Conservation (phyloP, 345 rosid species). For the Schrenkiella parvula region DNA sequence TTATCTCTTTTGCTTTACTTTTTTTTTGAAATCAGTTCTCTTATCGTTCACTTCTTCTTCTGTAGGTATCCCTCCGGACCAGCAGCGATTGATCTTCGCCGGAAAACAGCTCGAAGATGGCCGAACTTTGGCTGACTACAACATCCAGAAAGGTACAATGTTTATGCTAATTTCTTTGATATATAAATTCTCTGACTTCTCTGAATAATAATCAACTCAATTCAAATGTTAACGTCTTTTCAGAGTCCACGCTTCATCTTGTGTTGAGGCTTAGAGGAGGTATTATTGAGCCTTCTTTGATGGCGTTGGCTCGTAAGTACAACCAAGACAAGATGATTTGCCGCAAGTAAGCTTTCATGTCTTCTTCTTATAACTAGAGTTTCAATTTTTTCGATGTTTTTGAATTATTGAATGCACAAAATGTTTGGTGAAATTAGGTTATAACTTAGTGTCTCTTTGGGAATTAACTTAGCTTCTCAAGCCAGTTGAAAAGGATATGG, state of each 20-base stretch:
- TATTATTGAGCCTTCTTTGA: constrained; percentile 89
- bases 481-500: constrained; percentile 4
- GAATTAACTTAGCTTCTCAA: constrained; percentile 47
- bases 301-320: constrained; percentile 84
- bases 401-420: not conserved
- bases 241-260: constrained; percentile 82
- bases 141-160: constrained; percentile 68
- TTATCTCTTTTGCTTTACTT: not conserved
- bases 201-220: not conserved
- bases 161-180: not conserved
- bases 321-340: constrained; percentile 92
- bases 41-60: not conserved
- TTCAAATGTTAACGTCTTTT: not conserved
- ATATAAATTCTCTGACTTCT: not conserved
- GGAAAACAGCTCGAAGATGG: constrained; percentile 96
- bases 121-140: constrained; percentile 86
- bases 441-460: not conserved
- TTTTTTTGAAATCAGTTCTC: not conserved
- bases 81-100: constrained; percentile 84
- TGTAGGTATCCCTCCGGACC: constrained; percentile 86
- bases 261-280: constrained; percentile 89
- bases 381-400: not conserved
- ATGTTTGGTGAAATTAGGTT: not conserved
- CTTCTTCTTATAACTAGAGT: not conserved
- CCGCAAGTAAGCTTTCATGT: constrained; percentile 58